Percentiles rank a stretch among this genome's conserved stretches.
phyloP scores from a whole-genome alignment of 768 basidiomycete species.

The Rhodosporidiobolus odoratus region DNA sequence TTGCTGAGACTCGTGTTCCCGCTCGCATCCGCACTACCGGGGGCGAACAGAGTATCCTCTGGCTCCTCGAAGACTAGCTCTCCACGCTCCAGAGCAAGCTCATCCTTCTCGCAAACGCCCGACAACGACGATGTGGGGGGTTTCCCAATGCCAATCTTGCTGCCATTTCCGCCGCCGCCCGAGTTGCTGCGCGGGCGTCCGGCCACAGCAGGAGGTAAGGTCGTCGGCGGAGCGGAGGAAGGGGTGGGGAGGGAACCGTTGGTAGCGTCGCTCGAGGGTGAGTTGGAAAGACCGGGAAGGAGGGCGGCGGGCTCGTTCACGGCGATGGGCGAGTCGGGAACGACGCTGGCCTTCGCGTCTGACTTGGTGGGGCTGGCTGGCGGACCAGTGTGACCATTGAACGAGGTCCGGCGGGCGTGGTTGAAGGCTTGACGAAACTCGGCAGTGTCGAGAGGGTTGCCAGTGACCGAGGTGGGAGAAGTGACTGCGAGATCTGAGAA shows the following conservation, averaged over 20 bases:
- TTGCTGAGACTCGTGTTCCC: not conserved
- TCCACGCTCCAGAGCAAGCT: slow-evolving; percentile 25
- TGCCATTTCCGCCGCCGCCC: not conserved
- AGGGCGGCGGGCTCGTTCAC: not conserved
- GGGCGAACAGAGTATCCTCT: not conserved
- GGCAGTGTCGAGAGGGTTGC: slow-evolving; percentile 18
- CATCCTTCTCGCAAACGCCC: slow-evolving; percentile 32
- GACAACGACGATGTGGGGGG: slow-evolving; percentile 10
- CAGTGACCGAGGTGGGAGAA: not conserved
- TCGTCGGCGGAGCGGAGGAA: not conserved
- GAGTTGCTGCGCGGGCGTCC: not conserved
- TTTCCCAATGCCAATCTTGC: slow-evolving; percentile 4
- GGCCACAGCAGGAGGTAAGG: not conserved
- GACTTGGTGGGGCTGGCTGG: not conserved
- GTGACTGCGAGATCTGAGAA: slow-evolving; percentile 12
- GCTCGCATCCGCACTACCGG: not conserved
- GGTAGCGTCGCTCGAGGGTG: slow-evolving; percentile 12
- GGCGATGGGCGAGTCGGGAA: not conserved
- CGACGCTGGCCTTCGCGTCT: not conserved
- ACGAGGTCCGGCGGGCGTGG: slow-evolving; percentile 25
- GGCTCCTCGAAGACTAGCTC: slow-evolving; percentile 4
- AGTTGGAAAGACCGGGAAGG: slow-evolving; percentile 11
- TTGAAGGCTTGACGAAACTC: slow-evolving; percentile 34
- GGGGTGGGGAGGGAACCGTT: slow-evolving; percentile 30
- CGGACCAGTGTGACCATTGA: not conserved